Evolutionary conservation across 73 alveolate genomes (phyloP).

Genomic region (Strombidium stylifer): DNA sequence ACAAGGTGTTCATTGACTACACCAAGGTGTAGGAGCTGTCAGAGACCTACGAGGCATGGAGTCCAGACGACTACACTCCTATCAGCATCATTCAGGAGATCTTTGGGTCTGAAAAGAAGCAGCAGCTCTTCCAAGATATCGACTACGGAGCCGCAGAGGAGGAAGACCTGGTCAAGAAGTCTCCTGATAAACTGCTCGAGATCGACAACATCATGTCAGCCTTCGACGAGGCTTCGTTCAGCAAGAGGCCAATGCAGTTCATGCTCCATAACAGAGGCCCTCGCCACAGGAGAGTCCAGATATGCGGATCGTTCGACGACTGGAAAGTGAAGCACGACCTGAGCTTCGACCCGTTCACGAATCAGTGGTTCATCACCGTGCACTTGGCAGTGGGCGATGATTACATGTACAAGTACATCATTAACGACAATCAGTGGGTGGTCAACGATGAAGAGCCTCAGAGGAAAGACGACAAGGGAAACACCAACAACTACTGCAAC

Average conservation of each 20-base stretch:
- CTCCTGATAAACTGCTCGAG: neutral
- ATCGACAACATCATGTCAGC: constrained; percentile 7
- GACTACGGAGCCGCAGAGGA: constrained; percentile 47
- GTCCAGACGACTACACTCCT: constrained; percentile 27
- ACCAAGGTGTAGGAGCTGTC: constrained; percentile 32
- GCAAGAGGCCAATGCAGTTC: constrained; percentile 20
- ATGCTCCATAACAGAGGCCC: constrained; percentile 43
- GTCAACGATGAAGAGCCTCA: constrained; percentile 62
- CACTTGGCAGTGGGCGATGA: constrained; percentile 84
- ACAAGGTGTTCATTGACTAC: constrained; percentile 71
- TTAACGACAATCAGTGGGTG: constrained; percentile 62
- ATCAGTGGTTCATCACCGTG: constrained; percentile 79
- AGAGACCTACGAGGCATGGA: constrained; percentile 13
- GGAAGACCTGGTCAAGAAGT: constrained; percentile 19
- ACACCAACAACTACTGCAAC: constrained; percentile 51
- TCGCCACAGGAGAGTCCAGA: constrained; percentile 59
- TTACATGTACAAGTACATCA: constrained; percentile 80
- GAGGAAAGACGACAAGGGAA: constrained; percentile 64
- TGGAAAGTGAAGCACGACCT: constrained; percentile 94
- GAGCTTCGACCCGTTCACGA: constrained; percentile 74
- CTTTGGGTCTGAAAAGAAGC: constrained; percentile 27
- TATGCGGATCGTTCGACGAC: constrained; percentile 95
- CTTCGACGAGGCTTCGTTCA: neutral
- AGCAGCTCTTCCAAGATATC: constrained; percentile 28
- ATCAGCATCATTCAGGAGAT: constrained; percentile 18